Evolutionary conservation across 2,329 filamentous ascomycete genomes (phyloP).

Genomic region (Graphiopsis chlorocephala): DNA sequence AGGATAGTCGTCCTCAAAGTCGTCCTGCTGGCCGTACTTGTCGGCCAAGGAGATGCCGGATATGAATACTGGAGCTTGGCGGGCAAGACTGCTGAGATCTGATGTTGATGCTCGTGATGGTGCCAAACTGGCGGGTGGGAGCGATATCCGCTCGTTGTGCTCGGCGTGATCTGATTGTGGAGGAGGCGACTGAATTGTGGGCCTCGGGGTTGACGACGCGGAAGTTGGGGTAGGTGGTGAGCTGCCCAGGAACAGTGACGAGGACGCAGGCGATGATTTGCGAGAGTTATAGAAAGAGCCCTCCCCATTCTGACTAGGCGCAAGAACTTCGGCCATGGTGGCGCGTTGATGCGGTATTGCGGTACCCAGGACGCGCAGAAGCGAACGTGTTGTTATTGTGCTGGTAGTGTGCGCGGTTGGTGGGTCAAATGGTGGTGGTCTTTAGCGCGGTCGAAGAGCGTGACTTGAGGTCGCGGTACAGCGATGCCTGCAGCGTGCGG

Average conservation of each 20-base stretch:
- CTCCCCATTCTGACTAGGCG: constrained; percentile 11
- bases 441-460: constrained; percentile 14
- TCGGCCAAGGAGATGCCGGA: constrained; percentile 57
- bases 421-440: constrained; percentile 10
- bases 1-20: constrained; percentile 17
- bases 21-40: constrained; percentile 43
- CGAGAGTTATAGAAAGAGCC: constrained; percentile 15
- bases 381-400: not conserved
- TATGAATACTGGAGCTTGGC: constrained; percentile 59
- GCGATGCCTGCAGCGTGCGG: constrained; percentile 13
- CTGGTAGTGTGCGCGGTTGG: not conserved
- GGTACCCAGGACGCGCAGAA: not conserved
- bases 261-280: constrained; percentile 9
- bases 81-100: constrained; percentile 46
- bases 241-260: constrained; percentile 9
- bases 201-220: constrained; percentile 1
- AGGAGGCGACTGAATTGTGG: not conserved
- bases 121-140: constrained; percentile 34
- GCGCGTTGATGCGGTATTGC: not conserved
- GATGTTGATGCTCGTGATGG: constrained; percentile 29
- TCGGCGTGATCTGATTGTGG: constrained; percentile 26
- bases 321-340: constrained; percentile 14
- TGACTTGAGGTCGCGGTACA: constrained; percentile 10
- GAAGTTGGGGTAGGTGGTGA: constrained; percentile 12
- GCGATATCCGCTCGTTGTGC: constrained; percentile 30